Base-by-base conservation (phyloP, 2,329 filamentous ascomycete genomes). In the Blastomyces silverae region DNA sequence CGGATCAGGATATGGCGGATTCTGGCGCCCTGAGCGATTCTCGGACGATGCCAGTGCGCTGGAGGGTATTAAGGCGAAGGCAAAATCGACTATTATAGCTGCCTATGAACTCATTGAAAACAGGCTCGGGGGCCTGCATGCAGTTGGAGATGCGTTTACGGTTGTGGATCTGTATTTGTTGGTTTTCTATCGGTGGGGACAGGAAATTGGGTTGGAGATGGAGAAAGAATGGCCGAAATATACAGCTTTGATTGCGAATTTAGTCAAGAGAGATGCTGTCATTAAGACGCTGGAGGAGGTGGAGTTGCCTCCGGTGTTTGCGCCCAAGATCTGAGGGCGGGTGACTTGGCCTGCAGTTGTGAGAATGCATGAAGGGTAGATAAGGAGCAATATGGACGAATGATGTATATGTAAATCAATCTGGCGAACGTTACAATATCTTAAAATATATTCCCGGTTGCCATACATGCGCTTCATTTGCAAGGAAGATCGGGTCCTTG, bases 161-260 rank as follows among this genome's bases (percentile, higher is more conserved):
- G 75, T 68, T 13, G 75, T 75, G 7, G 76, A 77, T 69, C 64
- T 71, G 8, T 75, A 71, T 67, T 64, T 78, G 55, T 72, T 73
- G 64, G 69, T 74, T 8, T 73, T 76, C 53, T 75, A 73, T 67
- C 66, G 71, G 5, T 77, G 75, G 75, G 74, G 69, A 0, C 59
- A 53, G 37, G 42, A 42, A 15, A 22, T 62, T 42, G 67, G 63
- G 10, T 34, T 71, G 52, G 65, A 69, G 11, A 71, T 73, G 70
- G 60, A 66, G 48, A 71, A 65, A 25, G 64, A 64, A 56, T 71
- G 69, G 25, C 69, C 71, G 11, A 62, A 62, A 39, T 62, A 62
- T 55, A 62, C 61, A 25, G 31, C 28, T 55, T 22, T 39, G 37
- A 48, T 62, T 13, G 28, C 50, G 20, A 52, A 53, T 53, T 28